Percentiles rank a stretch among this genome's conserved stretches.
Conservation (phyloP, 179 eudicot species). For the Actinidia arguta region DNA sequence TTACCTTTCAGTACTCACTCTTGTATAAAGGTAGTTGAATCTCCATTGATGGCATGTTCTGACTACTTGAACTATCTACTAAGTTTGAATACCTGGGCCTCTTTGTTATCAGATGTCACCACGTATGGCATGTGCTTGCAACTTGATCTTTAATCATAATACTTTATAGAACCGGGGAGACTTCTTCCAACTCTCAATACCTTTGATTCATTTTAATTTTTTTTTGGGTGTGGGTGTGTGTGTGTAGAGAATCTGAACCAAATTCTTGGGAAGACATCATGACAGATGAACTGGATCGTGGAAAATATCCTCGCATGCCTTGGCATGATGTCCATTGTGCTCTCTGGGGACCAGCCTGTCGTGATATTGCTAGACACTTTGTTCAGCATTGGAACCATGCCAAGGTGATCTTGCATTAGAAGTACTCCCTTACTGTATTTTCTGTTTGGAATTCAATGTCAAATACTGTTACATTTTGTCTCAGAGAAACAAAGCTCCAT, state of each 20-base stretch:
- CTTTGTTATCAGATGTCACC: neutral
- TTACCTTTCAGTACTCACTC: conserved; percentile 5
- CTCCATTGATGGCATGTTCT: neutral
- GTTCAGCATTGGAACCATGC: conserved; percentile 99
- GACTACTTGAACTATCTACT: neutral
- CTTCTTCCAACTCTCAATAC: neutral
- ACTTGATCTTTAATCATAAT: neutral
- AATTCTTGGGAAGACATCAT: conserved; percentile 98
- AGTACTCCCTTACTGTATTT: neutral
- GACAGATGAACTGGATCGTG: conserved; percentile 94
- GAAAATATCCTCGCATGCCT: conserved; percentile 95
- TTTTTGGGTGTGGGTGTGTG: neutral
- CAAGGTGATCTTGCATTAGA: conserved; percentile 52
- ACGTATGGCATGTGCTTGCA: neutral
- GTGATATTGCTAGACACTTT: conserved; percentile 98
- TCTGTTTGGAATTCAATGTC: neutral
- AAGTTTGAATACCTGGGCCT: too few species aligned
- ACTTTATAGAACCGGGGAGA: neutral
- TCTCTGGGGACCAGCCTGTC: conserved; percentile 98
- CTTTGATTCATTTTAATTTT: neutral
- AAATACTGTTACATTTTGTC: conserved; percentile 15
- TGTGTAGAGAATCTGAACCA: conserved; percentile 92
- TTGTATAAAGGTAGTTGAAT: neutral
- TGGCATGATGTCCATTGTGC: conserved; percentile 99
- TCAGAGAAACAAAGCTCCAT: conserved; percentile 98